A percentile compares a stretch with the other conserved stretches of the same genome.
Evolutionary conservation across 2,329 filamentous ascomycete genomes (phyloP).

Genomic region (Trichoderma koningiopsis): DNA sequence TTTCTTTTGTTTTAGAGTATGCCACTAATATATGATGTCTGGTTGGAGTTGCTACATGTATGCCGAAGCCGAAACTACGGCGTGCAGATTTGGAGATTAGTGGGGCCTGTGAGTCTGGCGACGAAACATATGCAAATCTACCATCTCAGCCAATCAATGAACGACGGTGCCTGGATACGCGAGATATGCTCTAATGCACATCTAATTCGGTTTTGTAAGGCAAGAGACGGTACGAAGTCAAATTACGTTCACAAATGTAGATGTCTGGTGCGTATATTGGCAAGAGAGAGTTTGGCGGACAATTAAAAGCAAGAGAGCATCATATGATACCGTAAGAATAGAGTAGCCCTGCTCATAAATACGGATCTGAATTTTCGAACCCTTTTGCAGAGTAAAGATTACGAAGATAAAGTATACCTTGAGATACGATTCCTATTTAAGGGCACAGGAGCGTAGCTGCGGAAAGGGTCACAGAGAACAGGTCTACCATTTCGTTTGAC

Average conservation of each 20-base stretch:
- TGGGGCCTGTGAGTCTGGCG: constrained; percentile 1
- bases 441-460: not conserved
- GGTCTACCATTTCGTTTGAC: not conserved
- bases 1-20: not conserved
- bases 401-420: too few relatives aligned
- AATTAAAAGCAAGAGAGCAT: too few relatives aligned
- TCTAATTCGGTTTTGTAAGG: not conserved
- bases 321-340: too few relatives aligned
- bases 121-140: not conserved
- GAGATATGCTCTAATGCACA: not conserved
- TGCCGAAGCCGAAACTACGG: too few relatives aligned
- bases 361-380: too few relatives aligned
- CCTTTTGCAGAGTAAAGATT: too few relatives aligned
- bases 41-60: too few relatives aligned
- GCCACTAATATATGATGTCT: too few relatives aligned
- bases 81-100: constrained; percentile 6
- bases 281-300: too few relatives aligned
- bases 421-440: too few relatives aligned
- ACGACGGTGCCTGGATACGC: not conserved
- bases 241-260: not conserved
- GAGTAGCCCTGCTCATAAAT: too few relatives aligned
- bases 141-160: constrained; percentile 7
- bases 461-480: not conserved
- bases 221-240: too few relatives aligned
- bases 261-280: not conserved